These are phyloP conservation scores for Quercus bicolor DNA, from an alignment of 306 rosid genomes.

Conservation along the genomic window DNA sequence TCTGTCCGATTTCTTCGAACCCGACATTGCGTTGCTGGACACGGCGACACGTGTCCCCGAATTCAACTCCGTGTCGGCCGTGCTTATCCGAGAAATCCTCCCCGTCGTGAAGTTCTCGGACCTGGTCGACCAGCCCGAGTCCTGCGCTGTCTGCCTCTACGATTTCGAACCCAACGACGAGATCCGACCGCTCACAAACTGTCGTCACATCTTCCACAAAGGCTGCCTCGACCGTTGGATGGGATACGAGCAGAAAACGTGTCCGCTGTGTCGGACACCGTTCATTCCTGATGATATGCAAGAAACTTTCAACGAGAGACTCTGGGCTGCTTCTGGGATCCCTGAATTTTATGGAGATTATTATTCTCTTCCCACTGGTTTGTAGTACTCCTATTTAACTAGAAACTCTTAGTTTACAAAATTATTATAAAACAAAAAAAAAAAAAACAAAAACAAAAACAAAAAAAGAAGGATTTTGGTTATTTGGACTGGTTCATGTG, in stretches of 20 bases:
- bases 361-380: slow-evolving; percentile 24
- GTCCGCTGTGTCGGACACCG: slow-evolving; percentile 78
- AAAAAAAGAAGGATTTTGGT: neutral
- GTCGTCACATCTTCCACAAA: slow-evolving; percentile 77
- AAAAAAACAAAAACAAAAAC: no score
- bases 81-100: slow-evolving; percentile 53
- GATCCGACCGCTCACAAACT: slow-evolving; percentile 68
- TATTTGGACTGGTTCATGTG: neutral
- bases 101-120: slow-evolving; percentile 70
- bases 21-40: slow-evolving; percentile 48
- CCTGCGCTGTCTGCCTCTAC: slow-evolving; percentile 74
- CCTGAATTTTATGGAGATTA: slow-evolving; percentile 49
- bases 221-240: slow-evolving; percentile 91
- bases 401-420: neutral
- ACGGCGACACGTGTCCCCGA: slow-evolving; percentile 23
- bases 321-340: slow-evolving; percentile 64
- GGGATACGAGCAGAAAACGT: slow-evolving; percentile 73
- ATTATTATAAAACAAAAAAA: neutral
- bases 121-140: slow-evolving; percentile 51
- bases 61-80: slow-evolving; percentile 43
- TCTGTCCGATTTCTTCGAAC: slow-evolving; percentile 54
- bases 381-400: slow-evolving; percentile 13
- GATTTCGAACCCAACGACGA: slow-evolving; percentile 75
- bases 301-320: slow-evolving; percentile 41
- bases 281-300: slow-evolving; percentile 63